phyloP scores from a whole-genome alignment of 768 basidiomycete species.

The Rossbeevera mucosa region DNA sequence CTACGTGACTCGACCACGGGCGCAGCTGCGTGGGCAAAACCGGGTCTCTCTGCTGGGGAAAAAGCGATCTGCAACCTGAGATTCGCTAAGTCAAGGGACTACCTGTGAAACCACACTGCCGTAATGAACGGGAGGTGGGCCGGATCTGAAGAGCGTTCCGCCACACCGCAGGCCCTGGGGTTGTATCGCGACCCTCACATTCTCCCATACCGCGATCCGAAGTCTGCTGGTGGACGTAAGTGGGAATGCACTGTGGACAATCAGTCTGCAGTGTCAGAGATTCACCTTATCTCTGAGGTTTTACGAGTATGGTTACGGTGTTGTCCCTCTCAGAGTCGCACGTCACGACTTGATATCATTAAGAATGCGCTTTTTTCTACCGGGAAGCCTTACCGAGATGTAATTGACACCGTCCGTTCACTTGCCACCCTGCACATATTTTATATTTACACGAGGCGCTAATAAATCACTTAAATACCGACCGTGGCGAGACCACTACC shows the following conservation, averaged over 20 bases:
- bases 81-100: slow-evolving; percentile 16
- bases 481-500: slow-evolving; percentile 25
- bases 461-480: slow-evolving; percentile 36
- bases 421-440: slow-evolving; percentile 26
- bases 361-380: slow-evolving; percentile 13
- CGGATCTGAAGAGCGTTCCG: slow-evolving; percentile 17
- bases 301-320: slow-evolving; percentile 14
- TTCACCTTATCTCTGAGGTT: slow-evolving; percentile 21
- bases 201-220: neutral
- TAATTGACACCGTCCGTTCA: slow-evolving; percentile 28
- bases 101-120: slow-evolving; percentile 17
- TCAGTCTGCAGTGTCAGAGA: too few relatives aligned
- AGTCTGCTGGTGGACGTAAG: slow-evolving; percentile 15
- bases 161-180: slow-evolving; percentile 13
- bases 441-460: slow-evolving; percentile 33
- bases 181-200: slow-evolving; percentile 5
- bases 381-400: slow-evolving; percentile 29
- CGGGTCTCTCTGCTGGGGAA: neutral
- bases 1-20: neutral
- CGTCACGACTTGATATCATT: slow-evolving; percentile 13
- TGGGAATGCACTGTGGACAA: neutral
- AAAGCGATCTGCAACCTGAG: slow-evolving; percentile 21
- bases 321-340: slow-evolving; percentile 17
- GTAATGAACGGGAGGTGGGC: slow-evolving; percentile 21
- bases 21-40: neutral